phyloP scores from a whole-genome alignment of 2,329 filamentous ascomycete species.

The Alternaria arborescens region DNA sequence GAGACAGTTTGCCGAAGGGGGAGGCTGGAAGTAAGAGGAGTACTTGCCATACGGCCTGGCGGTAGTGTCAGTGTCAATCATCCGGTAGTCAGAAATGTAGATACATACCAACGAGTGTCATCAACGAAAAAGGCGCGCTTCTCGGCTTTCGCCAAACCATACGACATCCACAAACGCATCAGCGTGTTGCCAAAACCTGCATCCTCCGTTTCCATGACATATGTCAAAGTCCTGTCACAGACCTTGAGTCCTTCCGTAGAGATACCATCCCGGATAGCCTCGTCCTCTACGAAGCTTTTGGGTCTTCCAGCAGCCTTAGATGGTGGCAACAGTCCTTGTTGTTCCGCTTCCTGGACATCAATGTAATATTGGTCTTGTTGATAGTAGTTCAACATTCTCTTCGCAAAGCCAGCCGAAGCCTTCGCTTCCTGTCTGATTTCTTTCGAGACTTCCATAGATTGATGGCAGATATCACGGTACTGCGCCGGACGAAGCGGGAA shows the following conservation, averaged over 20 bases:
- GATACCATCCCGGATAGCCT: conserved; percentile 40
- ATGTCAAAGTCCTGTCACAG: conserved; percentile 78
- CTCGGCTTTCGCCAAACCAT: conserved; percentile 79
- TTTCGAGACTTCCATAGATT: conserved; percentile 71
- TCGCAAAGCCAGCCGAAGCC: conserved; percentile 34
- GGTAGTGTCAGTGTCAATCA: conserved; percentile 22
- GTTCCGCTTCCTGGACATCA: conserved; percentile 76
- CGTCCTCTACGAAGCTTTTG: conserved; percentile 50
- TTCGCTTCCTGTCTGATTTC: conserved; percentile 51
- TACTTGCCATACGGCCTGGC: conserved; percentile 77
- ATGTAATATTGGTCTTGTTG: conserved; percentile 73
- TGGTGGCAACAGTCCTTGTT: conserved; percentile 66
- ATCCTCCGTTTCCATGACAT: conserved; percentile 76
- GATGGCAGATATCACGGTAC: conserved; percentile 74
- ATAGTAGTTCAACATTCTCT: conserved; percentile 62
- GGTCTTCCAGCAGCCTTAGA: conserved; percentile 51
- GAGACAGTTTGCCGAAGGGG: conserved; percentile 71
- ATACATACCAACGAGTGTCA: conserved; percentile 73
- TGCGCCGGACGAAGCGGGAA: conserved; percentile 74
- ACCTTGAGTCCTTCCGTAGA: conserved; percentile 55
- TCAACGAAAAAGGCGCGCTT: conserved; percentile 83
- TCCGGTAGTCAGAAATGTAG: background rate
- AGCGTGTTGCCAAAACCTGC: conserved; percentile 80
- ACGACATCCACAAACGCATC: conserved; percentile 84
- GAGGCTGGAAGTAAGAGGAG: conserved; percentile 73